Base-by-base conservation (phyloP, 2,329 filamentous ascomycete species). In the Diplodia scrobiculata region DNA sequence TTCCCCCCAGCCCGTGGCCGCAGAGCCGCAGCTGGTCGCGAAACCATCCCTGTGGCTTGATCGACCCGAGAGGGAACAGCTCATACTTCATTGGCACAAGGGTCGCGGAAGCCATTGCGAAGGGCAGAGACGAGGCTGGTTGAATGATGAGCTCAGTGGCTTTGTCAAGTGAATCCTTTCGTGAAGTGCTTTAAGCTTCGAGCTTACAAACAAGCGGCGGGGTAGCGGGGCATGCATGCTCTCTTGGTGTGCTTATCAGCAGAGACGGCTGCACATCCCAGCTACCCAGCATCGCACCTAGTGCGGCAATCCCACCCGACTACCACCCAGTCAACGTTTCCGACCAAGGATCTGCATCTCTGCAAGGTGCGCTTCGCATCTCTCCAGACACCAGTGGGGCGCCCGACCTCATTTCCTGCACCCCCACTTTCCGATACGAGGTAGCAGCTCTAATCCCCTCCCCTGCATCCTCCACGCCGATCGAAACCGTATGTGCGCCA, bases 1-100 rank as follows among this genome's bases (percentile, higher is more conserved):
- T 81, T 2, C 85, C 84, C 0, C 82, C 81, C 0, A 86, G 78
- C 1, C 84, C 85, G 62, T 80, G 72, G 19, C 80, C 82, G 72
- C 80, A 80, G 34, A 83, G 76, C 4, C 76, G 71, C 62, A 86
- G 74, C 70, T 87, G 80, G 32, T 82, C 80, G 21, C 76, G 72
- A 5, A 87, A 76, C 81, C 85, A 87, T 65, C 84, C 84, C 10
- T 72, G 68, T 0, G 84, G 79, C 59, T 77, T 80, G 7, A 60
- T 27, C 14, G 55, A 47, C 4, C 55, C 55, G 19, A 60, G 27
- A 0, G 83, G 77, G 1, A 84, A 70, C 7, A 77, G 74, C 25
- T 77, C 67, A 65, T 79, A 79, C 5, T 68, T 71, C 69, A 77
- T 73, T 4, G 77, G 77, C 4, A 76, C 68, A 17, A 79, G 68